Evolutionary conservation across 768 basidiomycete genomes (phyloP), one percentile per base, ranked within the genome.

Genomic region (Podaxis mareebaensis): DNA sequence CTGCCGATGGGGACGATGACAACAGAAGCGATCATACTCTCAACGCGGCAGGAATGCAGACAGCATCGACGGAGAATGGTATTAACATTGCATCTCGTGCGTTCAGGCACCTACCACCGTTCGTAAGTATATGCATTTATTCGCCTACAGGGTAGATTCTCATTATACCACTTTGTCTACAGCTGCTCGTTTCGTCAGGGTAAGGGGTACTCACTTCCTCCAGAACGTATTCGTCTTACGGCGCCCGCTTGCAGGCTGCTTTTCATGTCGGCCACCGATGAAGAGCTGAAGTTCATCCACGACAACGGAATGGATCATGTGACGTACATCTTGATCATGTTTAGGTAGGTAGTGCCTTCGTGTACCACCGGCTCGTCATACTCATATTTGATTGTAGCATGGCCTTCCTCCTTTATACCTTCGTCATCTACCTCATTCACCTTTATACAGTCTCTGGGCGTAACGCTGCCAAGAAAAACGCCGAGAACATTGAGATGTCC

Each of bases 221-320:
- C 12, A 51, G 49, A 28, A 51, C 22, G 49, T 46, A 11, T 51
- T 13, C 20, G 49, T 7, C 33, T 38, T 61, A 30, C 48, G 26
- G 8, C 20, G 53, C 39, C 7, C 5, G 15, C 61, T 1, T 60
- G n/a, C 61, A 91, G 92, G 5, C 74, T 95, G 2, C 75, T 94
- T 17, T 97, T 98, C 80, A 93, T 96, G 86, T 91, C 91, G 13
- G 96, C 90, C 0, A 97, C 96, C 0, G 94, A 98, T 71, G 95
- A 98, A 76, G 93, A 96, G 73, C 77, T 96, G 30, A 69, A 81
- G 26, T 91, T 82, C 64, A 84, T 90, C 3, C 81, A 92, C 66
- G 84, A 84, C 12, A 78, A 77, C 20, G 89, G 84, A 48, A 93
- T 96, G 87, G 95, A 96, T 72, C 93, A 95, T 69, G 94, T 95